Base-by-base conservation (phyloP, 2,329 filamentous ascomycete species). In the Alternaria burnsii region DNA sequence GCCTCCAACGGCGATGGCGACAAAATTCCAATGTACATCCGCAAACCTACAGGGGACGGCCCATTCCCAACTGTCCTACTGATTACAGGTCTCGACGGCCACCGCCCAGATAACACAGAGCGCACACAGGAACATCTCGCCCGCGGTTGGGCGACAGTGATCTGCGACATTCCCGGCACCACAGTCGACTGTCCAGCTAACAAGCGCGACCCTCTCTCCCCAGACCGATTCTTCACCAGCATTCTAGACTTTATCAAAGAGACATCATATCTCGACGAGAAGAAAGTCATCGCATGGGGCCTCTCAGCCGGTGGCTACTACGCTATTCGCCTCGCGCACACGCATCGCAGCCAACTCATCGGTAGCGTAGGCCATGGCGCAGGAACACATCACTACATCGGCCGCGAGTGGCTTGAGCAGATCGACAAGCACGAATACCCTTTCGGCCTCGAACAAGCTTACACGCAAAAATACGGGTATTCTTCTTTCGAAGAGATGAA, bases 21-120 rank as follows among this genome's bases (percentile, higher is more conserved):
- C 3, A 54, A 74, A 0, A 87, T 93, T 46, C 88, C 89, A 0
- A 81, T 89, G 8, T 91, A 91, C 73, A 83, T 90, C 54, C 86
- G 89, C 9, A 71, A 87, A 1, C 89, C 90, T 0, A 12, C 26
- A 0, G 64, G 63, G 18, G 1, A 43, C 0, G 76, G 79, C 7
- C 81, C 82, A 0, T 83, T 81, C 5, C 85, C 86, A 0, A 77
- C 83, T 9, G 79, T 88, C 5, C 71, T 87, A 4, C 81, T 88
- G 24, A 82, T 87, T 63, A 87, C 84, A 0, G 85, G 85, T 0
- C 79, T 88, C 1, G 86, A 88, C 60, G 85, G 85, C 24, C 87
- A 87, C 68, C 77, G 85, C n/a, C 86, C 85, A 0, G 86, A 77
- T 36, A 77, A 77, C 55, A 77, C 75, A 0, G 74, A 76, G 47